These are phyloP conservation scores for Dipteronia dyeriana DNA, from an alignment of 345 rosid genomes.

Conservation along the genomic window DNA sequence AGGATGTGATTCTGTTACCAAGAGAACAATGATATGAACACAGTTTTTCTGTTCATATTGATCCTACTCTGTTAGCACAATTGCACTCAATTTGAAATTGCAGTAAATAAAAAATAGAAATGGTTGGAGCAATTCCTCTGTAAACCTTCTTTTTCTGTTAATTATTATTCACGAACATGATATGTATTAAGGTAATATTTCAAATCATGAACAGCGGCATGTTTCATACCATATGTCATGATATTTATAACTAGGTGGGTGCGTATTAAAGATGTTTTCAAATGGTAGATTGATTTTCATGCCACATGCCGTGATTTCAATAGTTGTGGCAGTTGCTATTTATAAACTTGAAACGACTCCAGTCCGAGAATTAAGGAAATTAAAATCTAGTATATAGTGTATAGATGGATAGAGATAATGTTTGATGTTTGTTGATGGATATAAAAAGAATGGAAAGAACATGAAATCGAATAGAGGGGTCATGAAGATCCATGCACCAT, in stretches of 20 bases:
- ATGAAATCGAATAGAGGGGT: not conserved
- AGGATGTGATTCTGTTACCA: conserved; percentile 16
- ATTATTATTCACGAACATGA: not conserved
- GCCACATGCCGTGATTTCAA: not conserved
- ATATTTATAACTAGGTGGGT: no score
- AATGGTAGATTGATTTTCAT: no score
- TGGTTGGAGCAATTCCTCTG: not conserved
- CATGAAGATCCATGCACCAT: conserved; percentile 5
- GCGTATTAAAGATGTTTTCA: no score
- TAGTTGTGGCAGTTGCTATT: not conserved
- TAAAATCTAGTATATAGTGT: no score
- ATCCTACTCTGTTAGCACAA: not conserved
- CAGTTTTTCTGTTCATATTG: not conserved
- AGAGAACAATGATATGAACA: conserved; percentile 11
- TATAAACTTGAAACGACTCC: no score
- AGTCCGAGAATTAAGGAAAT: conserved; percentile 12
- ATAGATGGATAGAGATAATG: not conserved
- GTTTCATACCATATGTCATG: no score
- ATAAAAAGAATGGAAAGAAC: not conserved
- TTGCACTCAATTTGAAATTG: not conserved
- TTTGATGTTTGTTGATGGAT: not conserved
- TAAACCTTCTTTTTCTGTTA: not conserved
- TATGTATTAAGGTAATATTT: no score
- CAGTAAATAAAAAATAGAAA: not conserved
- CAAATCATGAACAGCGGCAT: not conserved